These are phyloP conservation scores for Alternaria burnsii DNA, from an alignment of 2,329 filamentous ascomycete genomes.

Conservation along the genomic window DNA sequence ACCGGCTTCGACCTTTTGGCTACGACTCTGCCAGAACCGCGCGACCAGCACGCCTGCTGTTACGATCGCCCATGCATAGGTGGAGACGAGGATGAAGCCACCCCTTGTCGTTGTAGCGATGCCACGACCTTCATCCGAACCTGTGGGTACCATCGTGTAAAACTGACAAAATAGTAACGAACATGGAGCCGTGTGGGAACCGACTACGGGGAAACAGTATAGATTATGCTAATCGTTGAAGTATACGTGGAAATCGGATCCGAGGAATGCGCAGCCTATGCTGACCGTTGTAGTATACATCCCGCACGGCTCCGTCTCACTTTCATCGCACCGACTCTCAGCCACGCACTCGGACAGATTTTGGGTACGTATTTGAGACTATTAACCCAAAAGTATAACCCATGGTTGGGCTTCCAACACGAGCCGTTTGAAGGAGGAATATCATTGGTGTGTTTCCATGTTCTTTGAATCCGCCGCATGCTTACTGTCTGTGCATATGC, in stretches of 20 bases:
- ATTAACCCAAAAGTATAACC: conserved; percentile 1
- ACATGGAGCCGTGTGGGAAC: not conserved
- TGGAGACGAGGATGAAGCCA: conserved; percentile 27
- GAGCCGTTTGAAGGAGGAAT: not conserved
- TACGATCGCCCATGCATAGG: conserved; percentile 29
- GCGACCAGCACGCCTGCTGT: conserved; percentile 20
- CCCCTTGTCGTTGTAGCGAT: conserved; percentile 16
- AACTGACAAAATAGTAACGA: not conserved
- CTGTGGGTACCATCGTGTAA: conserved; percentile 3
- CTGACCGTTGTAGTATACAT: not conserved
- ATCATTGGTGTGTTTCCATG: conserved; percentile 2
- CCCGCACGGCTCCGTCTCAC: not conserved
- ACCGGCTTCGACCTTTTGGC: conserved; percentile 25
- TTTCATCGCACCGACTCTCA: not conserved
- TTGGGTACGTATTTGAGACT: conserved; percentile 1
- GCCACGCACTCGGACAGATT: not conserved
- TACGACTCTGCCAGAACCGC: conserved; percentile 19
- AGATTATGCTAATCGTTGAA: conserved; percentile 2
- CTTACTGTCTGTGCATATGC: not conserved
- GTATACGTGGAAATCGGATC: not conserved
- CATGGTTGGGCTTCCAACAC: conserved; percentile 3
- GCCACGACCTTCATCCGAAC: conserved; percentile 12
- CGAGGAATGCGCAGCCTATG: not conserved
- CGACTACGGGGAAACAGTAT: not conserved
- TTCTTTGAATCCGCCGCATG: not conserved